Evolutionary conservation across 2,329 filamentous ascomycete species (phyloP), one percentile per base, ranked within the genome.

Genomic region (Gaeumannomyces sp.): DNA sequence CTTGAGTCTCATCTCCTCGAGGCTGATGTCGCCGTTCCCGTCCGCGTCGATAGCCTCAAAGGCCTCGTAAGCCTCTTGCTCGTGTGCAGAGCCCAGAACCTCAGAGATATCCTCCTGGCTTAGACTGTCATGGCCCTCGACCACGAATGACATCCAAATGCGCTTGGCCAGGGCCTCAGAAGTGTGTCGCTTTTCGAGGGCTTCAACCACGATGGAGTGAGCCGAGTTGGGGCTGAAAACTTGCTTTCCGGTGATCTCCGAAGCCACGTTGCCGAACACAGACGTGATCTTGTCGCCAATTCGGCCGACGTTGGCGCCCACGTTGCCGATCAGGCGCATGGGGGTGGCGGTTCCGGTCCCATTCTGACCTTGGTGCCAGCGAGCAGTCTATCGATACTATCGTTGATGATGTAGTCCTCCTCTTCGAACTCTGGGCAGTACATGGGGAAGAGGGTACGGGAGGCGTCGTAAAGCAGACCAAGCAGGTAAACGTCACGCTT

Each of bases 91-190:
- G 2, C 94, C 94, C 66, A 99, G 88, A 13, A 98, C 94, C 74
- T 98, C 94, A 35, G 88, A 74, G 53, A 99, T 84, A 73, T 99
- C 95, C 5, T 97, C 92, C 11, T 85, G 77, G 69, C 85, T 91
- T 11, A 99, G 81, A 0, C 89, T 81, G 57, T 97, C 92, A 66
- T 88, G 88, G 70, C 92, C 93, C 76, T 98, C 94, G 4, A 95
- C 87, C 1, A 97, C 95, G 73, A 97, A 96, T 0, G 93, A 97
- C 92, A 97, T 96, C 95, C 95, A 98, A 68, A 98, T 89, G 72
- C 95, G 90, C 70, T 87, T 89, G n/a, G 92, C 93, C 65, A 98
- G 80, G n/a, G 95, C 95, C 75, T 98, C 93, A 0, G 93, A 92
- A 8, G 92, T 91, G 66, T 84, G 83, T 59, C 85, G 87, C 78